These are phyloP conservation scores for Penicillium sp. DNA, from an alignment of 2,329 filamentous ascomycete species.

Conservation along the genomic window DNA sequence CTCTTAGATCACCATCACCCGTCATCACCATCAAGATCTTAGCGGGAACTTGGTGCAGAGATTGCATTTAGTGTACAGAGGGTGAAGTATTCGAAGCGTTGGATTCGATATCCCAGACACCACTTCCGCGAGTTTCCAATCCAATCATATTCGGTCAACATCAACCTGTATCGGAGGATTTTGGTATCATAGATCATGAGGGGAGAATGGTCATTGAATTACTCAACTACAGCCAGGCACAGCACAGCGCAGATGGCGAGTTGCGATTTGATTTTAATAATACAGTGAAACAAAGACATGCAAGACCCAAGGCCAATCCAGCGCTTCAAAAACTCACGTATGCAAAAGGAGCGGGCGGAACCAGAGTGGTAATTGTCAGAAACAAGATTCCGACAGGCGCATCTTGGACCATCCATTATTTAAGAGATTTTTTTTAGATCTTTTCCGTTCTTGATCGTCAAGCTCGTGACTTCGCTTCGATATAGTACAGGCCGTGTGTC, in stretches of 20 bases:
- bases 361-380: slow-evolving; percentile 1
- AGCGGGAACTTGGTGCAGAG: too few relatives aligned
- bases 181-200: slow-evolving; percentile 18
- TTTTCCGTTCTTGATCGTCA: slow-evolving; percentile 26
- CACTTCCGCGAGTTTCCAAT: too few relatives aligned
- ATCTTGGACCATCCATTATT: slow-evolving; percentile 12
- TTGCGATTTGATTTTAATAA: slow-evolving; percentile 32
- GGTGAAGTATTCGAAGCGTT: too few relatives aligned
- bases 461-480: slow-evolving; percentile 34
- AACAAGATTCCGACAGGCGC: not conserved
- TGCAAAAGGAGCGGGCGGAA: slow-evolving; percentile 20
- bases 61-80: too few relatives aligned
- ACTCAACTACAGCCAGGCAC: slow-evolving; percentile 28
- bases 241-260: slow-evolving; percentile 16
- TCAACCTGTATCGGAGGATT: not conserved
- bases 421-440: slow-evolving; percentile 24
- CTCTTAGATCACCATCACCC: too few relatives aligned
- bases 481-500: slow-evolving; percentile 37
- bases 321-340: slow-evolving; percentile 32
- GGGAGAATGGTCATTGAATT: slow-evolving; percentile 37
- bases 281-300: slow-evolving; percentile 39
- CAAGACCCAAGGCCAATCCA: slow-evolving; percentile 33
- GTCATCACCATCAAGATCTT: too few relatives aligned
- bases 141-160: too few relatives aligned
- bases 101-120: too few relatives aligned